Base-by-base conservation (phyloP, 768 basidiomycete genomes). In the Kwoniella heveanensis region DNA sequence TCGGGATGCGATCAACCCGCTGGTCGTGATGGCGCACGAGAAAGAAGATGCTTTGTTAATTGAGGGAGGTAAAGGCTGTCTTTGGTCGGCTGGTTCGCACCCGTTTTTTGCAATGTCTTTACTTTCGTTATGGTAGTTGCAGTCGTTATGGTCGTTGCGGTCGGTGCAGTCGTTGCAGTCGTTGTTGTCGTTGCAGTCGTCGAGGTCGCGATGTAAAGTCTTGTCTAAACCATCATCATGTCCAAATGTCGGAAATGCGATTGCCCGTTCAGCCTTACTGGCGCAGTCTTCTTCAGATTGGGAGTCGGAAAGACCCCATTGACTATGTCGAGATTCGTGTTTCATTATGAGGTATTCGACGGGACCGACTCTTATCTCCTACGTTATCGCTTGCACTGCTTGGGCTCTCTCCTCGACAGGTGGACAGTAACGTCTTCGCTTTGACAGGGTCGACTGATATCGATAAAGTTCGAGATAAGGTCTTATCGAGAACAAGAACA, bases 111-210 rank as follows among this genome's bases (percentile, higher is more conserved):
- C n/a, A n/a, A n/a, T n/a, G 51, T 48, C 22, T 32, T 60, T 48
- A 29, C 2, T 56, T 48, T 51, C 36, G 47, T 47, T 9, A 24
- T 29, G 32, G 46, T 44, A 32, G 55, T 57, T 26, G 26, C 10
- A 26, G 54, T 54, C 62, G 55, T 57, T 39, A 54, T 27, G 21
- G 13, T 65, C 46, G 64, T 65, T 12, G 27, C 27, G 2, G 54
- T 50, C 47, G 46, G 4, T 51, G 30, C 37, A n/a, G 56, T 54
- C 53, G 32, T 36, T 37, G 36, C 13, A 30, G 8, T 55, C 54
- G 57, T 49, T 58, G 50, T 58, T 19, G n/a, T 57, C 36, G 36
- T 24, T 39, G 8, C 19, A 2, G 30, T 7, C 39, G 15, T 36
- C n/a, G n/a, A 24, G 17, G 1, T 27, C 1, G 54, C 19, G 21